phyloP scores from a whole-genome alignment of 805 yeast species.

The Cyberlindnera mrakii region DNA sequence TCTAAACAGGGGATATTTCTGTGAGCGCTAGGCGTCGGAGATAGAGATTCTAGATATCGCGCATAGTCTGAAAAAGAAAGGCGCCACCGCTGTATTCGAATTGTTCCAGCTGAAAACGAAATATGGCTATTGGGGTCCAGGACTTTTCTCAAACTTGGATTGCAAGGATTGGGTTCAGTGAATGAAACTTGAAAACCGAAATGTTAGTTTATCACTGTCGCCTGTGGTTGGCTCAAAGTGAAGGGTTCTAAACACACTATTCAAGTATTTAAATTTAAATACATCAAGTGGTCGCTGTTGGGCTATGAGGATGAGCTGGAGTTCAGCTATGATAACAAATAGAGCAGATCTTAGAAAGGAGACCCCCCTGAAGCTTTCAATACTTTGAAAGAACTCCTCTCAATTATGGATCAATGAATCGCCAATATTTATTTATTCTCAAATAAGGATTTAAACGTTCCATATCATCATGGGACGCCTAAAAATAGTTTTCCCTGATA shows the following conservation, averaged over 20 bases:
- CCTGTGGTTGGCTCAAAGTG: conserved; percentile 5
- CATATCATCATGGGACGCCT: no score
- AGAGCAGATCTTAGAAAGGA: conserved; percentile 3
- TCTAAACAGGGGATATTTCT: conserved; percentile 1
- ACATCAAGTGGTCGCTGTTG: neutral
- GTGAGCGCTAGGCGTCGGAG: conserved; percentile 4
- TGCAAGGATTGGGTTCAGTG: conserved; percentile 9
- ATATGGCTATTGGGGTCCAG: conserved; percentile 7
- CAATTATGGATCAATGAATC: conserved; percentile 1
- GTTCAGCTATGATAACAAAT: conserved; percentile 6
- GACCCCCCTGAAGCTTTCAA: conserved; percentile 2
- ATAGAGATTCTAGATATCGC: conserved; percentile 12
- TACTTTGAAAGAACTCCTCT: conserved; percentile 9
- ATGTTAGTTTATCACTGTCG: conserved; percentile 11
- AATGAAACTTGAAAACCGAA: conserved; percentile 6
- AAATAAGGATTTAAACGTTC: no score
- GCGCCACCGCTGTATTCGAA: no score
- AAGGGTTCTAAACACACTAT: conserved; percentile 11
- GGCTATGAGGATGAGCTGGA: conserved; percentile 11
- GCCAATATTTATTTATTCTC: no score
- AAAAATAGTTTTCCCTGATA: conserved; percentile 14
- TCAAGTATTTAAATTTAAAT: conserved; percentile 6
- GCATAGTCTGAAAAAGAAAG: no score
- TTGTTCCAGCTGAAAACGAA: conserved; percentile 7
- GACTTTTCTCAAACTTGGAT: conserved; percentile 8